These are phyloP conservation scores for Sphaerobolus stellatus DNA, from an alignment of 1,284 basidiomycete species.

Conservation along the genomic window DNA sequence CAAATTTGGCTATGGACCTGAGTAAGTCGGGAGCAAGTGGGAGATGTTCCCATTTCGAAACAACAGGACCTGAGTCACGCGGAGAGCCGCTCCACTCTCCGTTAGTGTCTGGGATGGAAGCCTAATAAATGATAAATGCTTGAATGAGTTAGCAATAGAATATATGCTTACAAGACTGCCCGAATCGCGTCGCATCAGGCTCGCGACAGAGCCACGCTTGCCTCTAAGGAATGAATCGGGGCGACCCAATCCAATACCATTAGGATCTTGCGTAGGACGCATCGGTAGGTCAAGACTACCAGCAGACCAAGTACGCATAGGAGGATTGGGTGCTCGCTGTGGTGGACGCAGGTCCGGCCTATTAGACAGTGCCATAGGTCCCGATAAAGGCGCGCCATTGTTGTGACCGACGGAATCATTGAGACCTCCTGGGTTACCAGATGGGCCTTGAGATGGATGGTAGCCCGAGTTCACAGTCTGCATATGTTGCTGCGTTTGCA, in stretches of 20 bases:
- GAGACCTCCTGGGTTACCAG: not conserved
- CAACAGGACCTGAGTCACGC: conserved; percentile 78
- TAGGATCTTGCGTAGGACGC: conserved; percentile 46
- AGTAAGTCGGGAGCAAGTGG: conserved; percentile 84
- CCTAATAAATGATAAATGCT: conserved; percentile 11
- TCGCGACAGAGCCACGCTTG: conserved; percentile 75
- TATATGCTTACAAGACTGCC: conserved; percentile 57
- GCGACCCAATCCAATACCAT: conserved; percentile 19
- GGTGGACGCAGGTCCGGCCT: conserved; percentile 58
- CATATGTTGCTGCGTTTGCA: conserved; percentile 71
- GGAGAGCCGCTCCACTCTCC: conserved; percentile 43
- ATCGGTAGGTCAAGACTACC: conserved; percentile 71
- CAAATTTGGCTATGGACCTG: conserved; percentile 89
- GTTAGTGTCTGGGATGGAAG: conserved; percentile 46
- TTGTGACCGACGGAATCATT: conserved; percentile 30
- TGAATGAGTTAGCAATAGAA: conserved; percentile 7
- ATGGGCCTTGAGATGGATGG: conserved; percentile 38
- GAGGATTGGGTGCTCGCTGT: conserved; percentile 62
- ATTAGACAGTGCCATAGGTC: conserved; percentile 54
- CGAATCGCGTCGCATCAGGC: conserved; percentile 70
- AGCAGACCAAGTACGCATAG: conserved; percentile 78
- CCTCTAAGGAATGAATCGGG: conserved; percentile 43
- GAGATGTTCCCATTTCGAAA: conserved; percentile 96
- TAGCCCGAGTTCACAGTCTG: conserved; percentile 42
- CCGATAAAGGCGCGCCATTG: conserved; percentile 42